Evolutionary conservation across 2,329 filamentous ascomycete genomes (phyloP).

Genomic region (Aspergillus calidoustus): DNA sequence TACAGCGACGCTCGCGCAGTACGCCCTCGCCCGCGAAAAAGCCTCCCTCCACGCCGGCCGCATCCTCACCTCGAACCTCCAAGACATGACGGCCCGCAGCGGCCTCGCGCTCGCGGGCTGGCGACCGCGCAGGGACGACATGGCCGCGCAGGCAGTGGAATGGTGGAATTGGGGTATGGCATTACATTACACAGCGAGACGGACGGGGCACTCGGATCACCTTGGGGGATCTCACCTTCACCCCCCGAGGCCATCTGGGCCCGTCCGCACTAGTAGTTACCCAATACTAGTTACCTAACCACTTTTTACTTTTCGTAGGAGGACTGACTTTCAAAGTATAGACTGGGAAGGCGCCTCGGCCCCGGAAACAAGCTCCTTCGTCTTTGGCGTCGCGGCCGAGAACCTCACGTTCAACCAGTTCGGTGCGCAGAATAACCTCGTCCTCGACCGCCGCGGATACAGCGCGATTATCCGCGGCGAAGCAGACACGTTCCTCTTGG

Average conservation of each 20-base stretch:
- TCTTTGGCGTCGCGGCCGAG: slow-evolving; percentile 60
- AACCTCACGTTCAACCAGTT: slow-evolving; percentile 68
- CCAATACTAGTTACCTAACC: too few relatives aligned
- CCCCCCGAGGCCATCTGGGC: too few relatives aligned
- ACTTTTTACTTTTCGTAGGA: too few relatives aligned
- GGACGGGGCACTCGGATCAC: too few relatives aligned
- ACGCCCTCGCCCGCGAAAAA: slow-evolving; percentile 51
- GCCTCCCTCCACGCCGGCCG: slow-evolving; percentile 60
- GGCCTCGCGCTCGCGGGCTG: slow-evolving; percentile 65
- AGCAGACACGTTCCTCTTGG: slow-evolving; percentile 63
- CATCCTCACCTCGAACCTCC: slow-evolving; percentile 62
- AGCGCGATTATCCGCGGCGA: slow-evolving; percentile 62
- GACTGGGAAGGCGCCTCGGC: slow-evolving; percentile 65
- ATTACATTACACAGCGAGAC: too few relatives aligned
- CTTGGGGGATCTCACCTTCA: too few relatives aligned
- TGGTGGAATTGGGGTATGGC: slow-evolving; percentile 58
- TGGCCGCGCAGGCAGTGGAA: slow-evolving; percentile 63
- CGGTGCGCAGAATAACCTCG: slow-evolving; percentile 65
- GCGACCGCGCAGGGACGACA: slow-evolving; percentile 60
- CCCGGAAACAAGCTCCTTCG: slow-evolving; percentile 61
- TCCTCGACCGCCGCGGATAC: slow-evolving; percentile 66
- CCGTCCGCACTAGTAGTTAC: too few relatives aligned
- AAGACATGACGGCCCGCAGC: slow-evolving; percentile 64
- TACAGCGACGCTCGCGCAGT: slow-evolving; percentile 55
- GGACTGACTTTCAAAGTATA: background rate